A percentile compares a stretch with the other conserved stretches of the same genome.
These are phyloP conservation scores for Aurifilum marmelostoma DNA, from an alignment of 2,329 filamentous ascomycete species.

Conservation along the genomic window DNA sequence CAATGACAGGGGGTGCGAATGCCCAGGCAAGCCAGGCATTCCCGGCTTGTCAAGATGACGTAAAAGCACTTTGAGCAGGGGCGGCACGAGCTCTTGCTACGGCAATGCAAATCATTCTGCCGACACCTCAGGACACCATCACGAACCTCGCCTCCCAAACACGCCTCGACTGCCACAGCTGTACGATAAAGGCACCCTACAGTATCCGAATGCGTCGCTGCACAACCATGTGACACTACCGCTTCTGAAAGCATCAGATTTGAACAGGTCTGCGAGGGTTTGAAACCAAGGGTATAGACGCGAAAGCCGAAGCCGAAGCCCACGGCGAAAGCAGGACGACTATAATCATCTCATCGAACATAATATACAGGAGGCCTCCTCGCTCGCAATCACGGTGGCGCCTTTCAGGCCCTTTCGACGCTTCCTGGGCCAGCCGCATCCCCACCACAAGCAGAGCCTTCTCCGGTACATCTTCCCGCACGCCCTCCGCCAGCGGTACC, in stretches of 20 bases:
- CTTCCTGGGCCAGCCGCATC: conserved; percentile 38
- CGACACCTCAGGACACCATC: not conserved
- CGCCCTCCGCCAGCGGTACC: conserved; percentile 62
- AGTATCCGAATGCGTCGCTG: not conserved
- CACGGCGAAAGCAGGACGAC: not conserved
- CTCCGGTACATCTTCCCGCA: conserved; percentile 72
- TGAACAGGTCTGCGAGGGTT: not conserved
- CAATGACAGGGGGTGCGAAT: not conserved
- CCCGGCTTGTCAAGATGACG: conserved; percentile 7
- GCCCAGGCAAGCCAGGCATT: not conserved
- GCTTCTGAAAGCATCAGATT: not conserved
- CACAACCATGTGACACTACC: not conserved
- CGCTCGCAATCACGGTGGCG: conserved; percentile 44
- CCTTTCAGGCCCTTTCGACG: conserved; percentile 46
- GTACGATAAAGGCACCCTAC: not conserved
- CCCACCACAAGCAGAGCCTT: conserved; percentile 52
- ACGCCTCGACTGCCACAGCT: not conserved
- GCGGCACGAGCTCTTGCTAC: not conserved
- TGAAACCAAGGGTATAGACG: not conserved
- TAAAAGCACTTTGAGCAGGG: not conserved
- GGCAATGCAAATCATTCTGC: not conserved
- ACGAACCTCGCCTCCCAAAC: not conserved
- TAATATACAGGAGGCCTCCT: not conserved
- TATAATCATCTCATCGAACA: not conserved
- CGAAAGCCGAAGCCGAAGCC: not conserved